Percentiles rank a stretch among this genome's conserved stretches.
Evolutionary conservation across 1,139 yeast species (phyloP).

Genomic region (Yamadazyma blattariae): DNA sequence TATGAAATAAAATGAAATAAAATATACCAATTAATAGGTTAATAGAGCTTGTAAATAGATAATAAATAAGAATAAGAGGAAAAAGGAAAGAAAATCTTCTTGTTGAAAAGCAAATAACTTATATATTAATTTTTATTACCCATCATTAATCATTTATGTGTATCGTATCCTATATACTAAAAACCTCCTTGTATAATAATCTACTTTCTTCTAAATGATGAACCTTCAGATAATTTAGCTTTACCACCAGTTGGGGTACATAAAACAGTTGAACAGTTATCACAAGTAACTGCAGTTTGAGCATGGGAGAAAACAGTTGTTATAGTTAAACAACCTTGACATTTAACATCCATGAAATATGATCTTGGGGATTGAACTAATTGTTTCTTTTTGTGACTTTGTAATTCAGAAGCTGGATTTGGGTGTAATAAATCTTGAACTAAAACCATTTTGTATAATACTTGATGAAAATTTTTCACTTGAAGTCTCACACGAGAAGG

Average conservation of each 20-base stretch:
- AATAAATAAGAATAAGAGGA: not conserved
- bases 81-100: too few relatives aligned
- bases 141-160: constrained; percentile 1
- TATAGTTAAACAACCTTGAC: constrained; percentile 99
- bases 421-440: constrained; percentile 99
- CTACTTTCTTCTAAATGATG: constrained; percentile 98
- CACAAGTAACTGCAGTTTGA: constrained; percentile 99
- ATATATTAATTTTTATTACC: constrained; percentile 1
- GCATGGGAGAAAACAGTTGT: constrained; percentile 99
- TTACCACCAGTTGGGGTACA: constrained; percentile 99
- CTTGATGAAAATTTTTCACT: constrained; percentile 3
- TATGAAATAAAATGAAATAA: too few relatives aligned
- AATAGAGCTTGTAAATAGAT: constrained; percentile 5
- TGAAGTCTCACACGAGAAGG: too few relatives aligned
- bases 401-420: constrained; percentile 91
- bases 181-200: not conserved
- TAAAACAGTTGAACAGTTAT: constrained; percentile 95
- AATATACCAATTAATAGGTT: too few relatives aligned
- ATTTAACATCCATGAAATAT: constrained; percentile 98
- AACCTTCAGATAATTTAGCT: constrained; percentile 98
- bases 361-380: constrained; percentile 98
- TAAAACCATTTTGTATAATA: constrained; percentile 59
- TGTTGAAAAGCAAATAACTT: too few relatives aligned
- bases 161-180: too few relatives aligned
- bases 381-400: constrained; percentile 96